A percentile compares a stretch with the other conserved stretches of the same genome.
These are phyloP conservation scores for Penicillium hesseltinei DNA, from an alignment of 2,329 filamentous ascomycete genomes.

Conservation along the genomic window DNA sequence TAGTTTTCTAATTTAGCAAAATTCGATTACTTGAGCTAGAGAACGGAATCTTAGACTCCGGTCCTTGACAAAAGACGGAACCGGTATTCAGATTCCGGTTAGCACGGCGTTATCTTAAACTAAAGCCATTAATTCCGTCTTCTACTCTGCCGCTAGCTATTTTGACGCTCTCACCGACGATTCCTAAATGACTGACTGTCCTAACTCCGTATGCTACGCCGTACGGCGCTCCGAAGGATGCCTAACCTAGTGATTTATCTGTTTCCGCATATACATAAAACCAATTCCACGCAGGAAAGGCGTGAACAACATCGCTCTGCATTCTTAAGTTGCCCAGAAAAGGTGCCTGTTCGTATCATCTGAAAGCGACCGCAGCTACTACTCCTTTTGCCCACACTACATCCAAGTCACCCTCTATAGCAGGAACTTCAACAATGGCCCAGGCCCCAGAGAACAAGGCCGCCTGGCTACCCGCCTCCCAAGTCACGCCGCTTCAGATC, in stretches of 20 bases:
- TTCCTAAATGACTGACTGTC: neutral
- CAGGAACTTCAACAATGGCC: neutral
- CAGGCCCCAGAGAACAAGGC: neutral
- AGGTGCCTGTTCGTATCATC: neutral
- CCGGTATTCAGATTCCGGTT: neutral
- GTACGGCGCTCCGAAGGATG: neutral
- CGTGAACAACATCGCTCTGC: neutral
- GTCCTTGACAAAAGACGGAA: neutral
- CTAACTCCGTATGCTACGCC: neutral
- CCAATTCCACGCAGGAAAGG: neutral
- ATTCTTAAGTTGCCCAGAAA: too few species aligned
- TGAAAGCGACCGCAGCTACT: neutral
- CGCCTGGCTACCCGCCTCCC: neutral
- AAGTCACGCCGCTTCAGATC: neutral
- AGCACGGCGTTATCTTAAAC: neutral
- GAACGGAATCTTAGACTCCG: neutral
- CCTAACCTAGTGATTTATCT: neutral
- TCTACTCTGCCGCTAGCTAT: neutral
- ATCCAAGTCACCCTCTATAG: neutral
- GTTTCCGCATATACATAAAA: neutral
- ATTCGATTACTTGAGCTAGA: neutral
- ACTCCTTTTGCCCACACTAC: neutral
- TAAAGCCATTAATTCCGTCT: neutral
- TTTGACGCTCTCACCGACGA: too few species aligned
- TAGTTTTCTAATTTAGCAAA: neutral